Percentiles rank a stretch among this genome's conserved stretches.
These are phyloP conservation scores for Mucor plumbeus DNA, from an alignment of 371 early-diverging fungal species.

Conservation along the genomic window DNA sequence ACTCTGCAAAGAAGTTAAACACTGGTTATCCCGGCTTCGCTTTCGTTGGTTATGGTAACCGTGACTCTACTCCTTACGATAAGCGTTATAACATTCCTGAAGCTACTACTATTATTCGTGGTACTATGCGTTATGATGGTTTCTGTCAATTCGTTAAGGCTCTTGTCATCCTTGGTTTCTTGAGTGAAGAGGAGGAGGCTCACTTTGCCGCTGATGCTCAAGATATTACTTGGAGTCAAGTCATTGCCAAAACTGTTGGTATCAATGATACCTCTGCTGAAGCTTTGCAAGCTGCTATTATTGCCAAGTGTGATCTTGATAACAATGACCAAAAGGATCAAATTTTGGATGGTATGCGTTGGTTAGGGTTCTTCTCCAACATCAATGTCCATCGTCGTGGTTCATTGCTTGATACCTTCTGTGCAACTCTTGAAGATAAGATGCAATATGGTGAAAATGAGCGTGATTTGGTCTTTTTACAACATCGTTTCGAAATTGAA, in stretches of 20 bases:
- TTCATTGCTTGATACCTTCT: slow-evolving; percentile 91
- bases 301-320: slow-evolving; percentile 53
- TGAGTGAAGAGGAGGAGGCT: slow-evolving; percentile 77
- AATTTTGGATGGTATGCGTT: slow-evolving; percentile 78
- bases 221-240: slow-evolving; percentile 82
- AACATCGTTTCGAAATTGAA: slow-evolving; percentile 94
- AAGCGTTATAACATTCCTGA: slow-evolving; percentile 96
- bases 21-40: slow-evolving; percentile 89
- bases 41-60: slow-evolving; percentile 92
- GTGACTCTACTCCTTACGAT: slow-evolving; percentile 95
- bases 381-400: slow-evolving; percentile 70
- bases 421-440: slow-evolving; percentile 93
- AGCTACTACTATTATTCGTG: slow-evolving; percentile 92
- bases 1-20: slow-evolving; percentile 85
- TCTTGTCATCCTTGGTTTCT: slow-evolving; percentile 91
- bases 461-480: slow-evolving; percentile 96
- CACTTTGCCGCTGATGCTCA: slow-evolving; percentile 60
- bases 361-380: slow-evolving; percentile 84
- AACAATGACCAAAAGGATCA: slow-evolving; percentile 58
- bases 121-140: slow-evolving; percentile 93
- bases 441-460: slow-evolving; percentile 92
- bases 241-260: slow-evolving; percentile 68
- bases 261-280: slow-evolving; percentile 32
- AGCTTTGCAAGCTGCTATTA: slow-evolving; percentile 47
- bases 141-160: slow-evolving; percentile 93